phyloP scores from a whole-genome alignment of 148 eudicot genomes.

The Chenopodium quinoa region DNA sequence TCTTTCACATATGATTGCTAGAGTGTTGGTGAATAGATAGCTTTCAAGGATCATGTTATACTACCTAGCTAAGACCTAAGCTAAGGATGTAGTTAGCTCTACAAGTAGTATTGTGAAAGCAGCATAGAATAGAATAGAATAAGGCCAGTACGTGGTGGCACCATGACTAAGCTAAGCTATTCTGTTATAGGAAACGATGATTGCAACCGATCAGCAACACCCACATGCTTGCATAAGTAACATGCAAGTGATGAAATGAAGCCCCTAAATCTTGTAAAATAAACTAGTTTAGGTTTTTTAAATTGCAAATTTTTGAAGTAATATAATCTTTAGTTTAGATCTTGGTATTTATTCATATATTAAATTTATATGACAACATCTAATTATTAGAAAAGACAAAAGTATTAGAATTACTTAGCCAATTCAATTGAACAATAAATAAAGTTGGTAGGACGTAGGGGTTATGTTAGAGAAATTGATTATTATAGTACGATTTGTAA shows the following conservation, averaged over 20 bases:
- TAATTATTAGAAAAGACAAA: too few species aligned
- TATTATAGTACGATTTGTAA: too few species aligned
- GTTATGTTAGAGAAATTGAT: too few species aligned
- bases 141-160: background rate
- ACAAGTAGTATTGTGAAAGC: background rate
- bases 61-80: background rate
- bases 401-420: too few species aligned
- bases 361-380: too few species aligned
- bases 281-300: too few species aligned
- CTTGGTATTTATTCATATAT: too few species aligned
- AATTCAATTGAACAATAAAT: too few species aligned
- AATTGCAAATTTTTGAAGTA: too few species aligned
- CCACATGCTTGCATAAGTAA: background rate
- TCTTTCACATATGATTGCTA: background rate
- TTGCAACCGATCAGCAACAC: slow-evolving; percentile 5
- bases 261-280: background rate
- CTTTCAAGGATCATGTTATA: slow-evolving; percentile 9
- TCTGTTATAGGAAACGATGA: background rate
- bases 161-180: background rate
- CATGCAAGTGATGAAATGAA: background rate
- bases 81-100: background rate
- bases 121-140: background rate
- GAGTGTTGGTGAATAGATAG: background rate
- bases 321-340: too few species aligned
- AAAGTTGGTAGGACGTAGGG: too few species aligned